Evolutionary conservation across 2,329 filamentous ascomycete genomes (phyloP).

Genomic region (Graphium sp.): DNA sequence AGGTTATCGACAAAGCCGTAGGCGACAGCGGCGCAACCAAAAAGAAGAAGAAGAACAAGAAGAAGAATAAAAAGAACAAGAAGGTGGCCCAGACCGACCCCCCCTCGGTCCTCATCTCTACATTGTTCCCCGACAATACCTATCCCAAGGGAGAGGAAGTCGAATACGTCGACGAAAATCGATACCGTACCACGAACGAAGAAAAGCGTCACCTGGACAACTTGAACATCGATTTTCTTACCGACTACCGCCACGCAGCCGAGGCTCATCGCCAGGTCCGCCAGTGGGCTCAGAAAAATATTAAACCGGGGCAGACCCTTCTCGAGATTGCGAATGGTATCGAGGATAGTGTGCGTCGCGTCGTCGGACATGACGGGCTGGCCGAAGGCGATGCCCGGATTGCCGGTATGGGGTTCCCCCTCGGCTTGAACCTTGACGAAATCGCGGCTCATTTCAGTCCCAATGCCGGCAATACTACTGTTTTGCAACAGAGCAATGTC

Average conservation of each 20-base stretch:
- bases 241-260: constrained; percentile 58
- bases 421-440: constrained; percentile 61
- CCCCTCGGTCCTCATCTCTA: constrained; percentile 55
- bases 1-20: too few relatives aligned
- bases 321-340: constrained; percentile 70
- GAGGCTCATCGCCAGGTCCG: constrained; percentile 66
- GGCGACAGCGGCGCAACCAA: constrained; percentile 36
- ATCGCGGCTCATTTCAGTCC: constrained; percentile 67
- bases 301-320: constrained; percentile 58
- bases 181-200: constrained; percentile 64
- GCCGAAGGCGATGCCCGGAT: constrained; percentile 57
- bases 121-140: constrained; percentile 53
- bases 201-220: constrained; percentile 74
- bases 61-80: constrained; percentile 51
- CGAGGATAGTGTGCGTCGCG: constrained; percentile 54
- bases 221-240: constrained; percentile 56
- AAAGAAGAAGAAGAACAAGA: constrained; percentile 72
- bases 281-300: constrained; percentile 58
- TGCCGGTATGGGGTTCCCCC: constrained; percentile 66
- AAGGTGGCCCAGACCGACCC: constrained; percentile 61
- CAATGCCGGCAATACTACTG: constrained; percentile 62
- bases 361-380: constrained; percentile 56
- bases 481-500: constrained; percentile 57
- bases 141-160: constrained; percentile 68
- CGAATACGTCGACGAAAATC: constrained; percentile 63